Base-by-base conservation (phyloP, 139 green algal genomes). In the Haematococcus lacustris region DNA sequence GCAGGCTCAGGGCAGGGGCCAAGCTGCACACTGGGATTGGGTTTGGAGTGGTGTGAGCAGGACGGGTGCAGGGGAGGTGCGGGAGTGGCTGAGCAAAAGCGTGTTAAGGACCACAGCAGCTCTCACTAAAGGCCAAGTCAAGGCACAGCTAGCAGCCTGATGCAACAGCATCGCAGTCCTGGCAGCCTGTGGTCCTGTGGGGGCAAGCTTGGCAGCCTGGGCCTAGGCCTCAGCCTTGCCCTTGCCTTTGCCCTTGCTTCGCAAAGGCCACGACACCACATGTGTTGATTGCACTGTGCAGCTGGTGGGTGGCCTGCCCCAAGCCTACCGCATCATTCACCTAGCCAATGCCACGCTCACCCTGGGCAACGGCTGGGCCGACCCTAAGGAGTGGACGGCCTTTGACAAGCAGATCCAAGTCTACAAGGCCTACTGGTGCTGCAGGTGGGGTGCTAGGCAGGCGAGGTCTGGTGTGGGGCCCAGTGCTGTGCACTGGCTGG, bases 381-480 rank as follows among this genome's bases (percentile, higher is more conserved):
- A 60, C 34, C 30, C 41, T 3, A 34, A 25, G 32, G 7, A 34
- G 25, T 61, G 47, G 41, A 34, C 17, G 32, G 47, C 67, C 1
- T 72, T 63, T 64, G 67, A 72, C 43, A 47, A 2, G 32, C 38
- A 51, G 28, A 72, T 72, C n/a, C n/a, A 63, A 39, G 39, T 25
- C 1, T 72, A 72, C 41, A 61, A 50, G 40, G 33, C 67, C 26
- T 61, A 63, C 43, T 72, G 67, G 67, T 72, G 67, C 30, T 72
- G 67, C 41, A 72, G 67, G 67, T 72, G 32, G 32, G 66, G 47
- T 57, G 47, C 47, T 21, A 57, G 47, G 13, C 13, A 13, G 47
- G 13, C 53, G 30, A 7, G 53, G 26, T 21, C 33, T 64, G 17
- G 4, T 32, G 30, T 64, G 21, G 9, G 53, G 53, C 21, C n/a